phyloP scores from a whole-genome alignment of 176 grass and related monocot genomes.

The Oryza meyeriana region DNA sequence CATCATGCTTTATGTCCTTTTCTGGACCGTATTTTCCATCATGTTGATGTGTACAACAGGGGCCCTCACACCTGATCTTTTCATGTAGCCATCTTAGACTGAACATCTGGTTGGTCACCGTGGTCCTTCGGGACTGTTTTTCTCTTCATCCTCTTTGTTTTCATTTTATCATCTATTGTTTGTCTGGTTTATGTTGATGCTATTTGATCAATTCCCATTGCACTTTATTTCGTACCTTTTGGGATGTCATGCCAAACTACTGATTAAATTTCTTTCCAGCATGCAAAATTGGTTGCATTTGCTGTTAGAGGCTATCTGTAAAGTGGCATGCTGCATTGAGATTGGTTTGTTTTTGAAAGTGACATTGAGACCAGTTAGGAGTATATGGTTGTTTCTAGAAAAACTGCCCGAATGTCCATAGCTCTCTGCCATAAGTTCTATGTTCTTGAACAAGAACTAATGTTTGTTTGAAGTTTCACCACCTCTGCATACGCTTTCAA shows the following conservation, averaged over 20 bases:
- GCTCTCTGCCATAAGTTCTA: neutral
- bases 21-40: conserved; percentile 14
- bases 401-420: neutral
- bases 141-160: neutral
- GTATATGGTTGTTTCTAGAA: conserved; percentile 13
- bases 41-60: conserved; percentile 10
- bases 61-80: conserved; percentile 21
- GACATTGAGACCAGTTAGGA: neutral
- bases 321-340: neutral
- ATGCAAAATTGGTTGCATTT: conserved; percentile 6
- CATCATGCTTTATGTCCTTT: conserved; percentile 34
- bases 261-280: conserved; percentile 10
- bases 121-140: conserved; percentile 18
- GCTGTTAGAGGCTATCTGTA: conserved; percentile 18
- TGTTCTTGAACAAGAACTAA: neutral
- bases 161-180: neutral
- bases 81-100: conserved; percentile 21
- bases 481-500: neutral
- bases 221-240: conserved; percentile 23
- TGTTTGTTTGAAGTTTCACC: conserved; percentile 6
- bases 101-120: neutral
- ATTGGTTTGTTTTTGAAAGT: conserved; percentile 12
- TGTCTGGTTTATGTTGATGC: conserved; percentile 5
- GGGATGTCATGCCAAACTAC: conserved; percentile 3
- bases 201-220: conserved; percentile 4